A percentile compares a stretch with the other conserved stretches of the same genome.
phyloP scores from a whole-genome alignment of 78 protist genomes.

The Dictyostelium capitatum region DNA sequence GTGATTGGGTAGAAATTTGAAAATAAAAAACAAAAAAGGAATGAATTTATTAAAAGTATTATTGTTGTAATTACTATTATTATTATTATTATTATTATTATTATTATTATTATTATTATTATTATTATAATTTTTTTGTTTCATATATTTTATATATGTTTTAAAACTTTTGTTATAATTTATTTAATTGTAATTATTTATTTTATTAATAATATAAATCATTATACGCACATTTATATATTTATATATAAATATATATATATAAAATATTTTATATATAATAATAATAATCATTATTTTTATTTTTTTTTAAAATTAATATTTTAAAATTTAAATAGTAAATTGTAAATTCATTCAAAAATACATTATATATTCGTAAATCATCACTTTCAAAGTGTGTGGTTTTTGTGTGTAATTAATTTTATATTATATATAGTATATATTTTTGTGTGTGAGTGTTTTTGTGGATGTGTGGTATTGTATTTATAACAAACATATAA shows the following conservation, averaged over 20 bases:
- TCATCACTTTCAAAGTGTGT: not conserved
- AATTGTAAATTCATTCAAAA: conserved; percentile 4
- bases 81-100: too few relatives aligned
- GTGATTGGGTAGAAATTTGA: too few relatives aligned
- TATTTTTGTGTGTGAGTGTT: not conserved
- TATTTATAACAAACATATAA: not conserved
- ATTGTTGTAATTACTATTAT: too few relatives aligned
- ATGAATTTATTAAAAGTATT: too few relatives aligned
- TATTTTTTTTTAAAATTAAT: not conserved
- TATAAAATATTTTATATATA: not conserved
- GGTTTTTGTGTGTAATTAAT: not conserved
- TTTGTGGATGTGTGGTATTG: not conserved
- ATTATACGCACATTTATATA: not conserved
- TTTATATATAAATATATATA: not conserved
- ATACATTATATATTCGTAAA: not conserved
- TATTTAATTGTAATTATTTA: not conserved
- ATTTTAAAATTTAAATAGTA: not conserved
- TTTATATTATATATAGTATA: not conserved
- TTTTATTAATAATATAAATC: not conserved
- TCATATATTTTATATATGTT: not conserved
- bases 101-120: too few relatives aligned
- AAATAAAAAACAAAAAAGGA: too few relatives aligned
- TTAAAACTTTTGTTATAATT: not conserved
- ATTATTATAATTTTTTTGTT: not conserved
- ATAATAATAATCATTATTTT: not conserved